phyloP scores from a whole-genome alignment of 495 filamentous ascomycete species.

The Beverwykella pulmonaria region DNA sequence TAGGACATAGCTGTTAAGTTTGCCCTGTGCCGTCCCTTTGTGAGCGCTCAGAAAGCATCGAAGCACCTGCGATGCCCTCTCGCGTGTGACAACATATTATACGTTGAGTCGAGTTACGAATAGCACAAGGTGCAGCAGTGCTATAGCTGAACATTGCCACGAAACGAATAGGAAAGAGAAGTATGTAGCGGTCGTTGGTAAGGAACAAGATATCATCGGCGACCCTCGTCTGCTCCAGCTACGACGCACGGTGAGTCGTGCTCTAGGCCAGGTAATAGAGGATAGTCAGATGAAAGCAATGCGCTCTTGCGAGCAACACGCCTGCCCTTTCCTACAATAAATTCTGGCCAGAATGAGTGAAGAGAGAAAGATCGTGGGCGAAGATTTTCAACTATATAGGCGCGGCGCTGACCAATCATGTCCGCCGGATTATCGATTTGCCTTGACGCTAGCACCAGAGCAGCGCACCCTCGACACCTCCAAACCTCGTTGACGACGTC shows the following conservation, averaged over 20 bases:
- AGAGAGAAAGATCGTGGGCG: conserved; percentile 40
- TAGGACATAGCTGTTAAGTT: no score
- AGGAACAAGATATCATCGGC: conserved; percentile 59
- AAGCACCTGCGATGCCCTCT: no score
- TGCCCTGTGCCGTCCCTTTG: no score
- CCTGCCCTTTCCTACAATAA: conserved; percentile 85
- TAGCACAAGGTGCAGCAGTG: no score
- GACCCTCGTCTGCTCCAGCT: conserved; percentile 60
- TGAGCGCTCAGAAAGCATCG: no score
- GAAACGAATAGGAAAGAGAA: neutral
- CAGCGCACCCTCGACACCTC: conserved; percentile 9
- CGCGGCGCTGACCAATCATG: conserved; percentile 38
- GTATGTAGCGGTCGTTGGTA: conserved; percentile 65
- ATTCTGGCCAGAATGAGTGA: conserved; percentile 66
- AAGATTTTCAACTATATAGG: conserved; percentile 39
- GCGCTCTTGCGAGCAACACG: conserved; percentile 34
- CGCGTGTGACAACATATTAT: no score
- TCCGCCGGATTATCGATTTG: conserved; percentile 25
- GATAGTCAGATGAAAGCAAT: conserved; percentile 52
- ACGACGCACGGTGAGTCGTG: conserved; percentile 55
- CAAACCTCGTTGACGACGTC: conserved; percentile 13
- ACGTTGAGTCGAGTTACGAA: no score
- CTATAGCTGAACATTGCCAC: no score
- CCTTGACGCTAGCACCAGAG: neutral
- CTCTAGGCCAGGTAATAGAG: conserved; percentile 70